Evolutionary conservation across 1,139 yeast species (phyloP), one percentile per base, ranked within the genome.

Genomic region (Yamadazyma membranifaciens): DNA sequence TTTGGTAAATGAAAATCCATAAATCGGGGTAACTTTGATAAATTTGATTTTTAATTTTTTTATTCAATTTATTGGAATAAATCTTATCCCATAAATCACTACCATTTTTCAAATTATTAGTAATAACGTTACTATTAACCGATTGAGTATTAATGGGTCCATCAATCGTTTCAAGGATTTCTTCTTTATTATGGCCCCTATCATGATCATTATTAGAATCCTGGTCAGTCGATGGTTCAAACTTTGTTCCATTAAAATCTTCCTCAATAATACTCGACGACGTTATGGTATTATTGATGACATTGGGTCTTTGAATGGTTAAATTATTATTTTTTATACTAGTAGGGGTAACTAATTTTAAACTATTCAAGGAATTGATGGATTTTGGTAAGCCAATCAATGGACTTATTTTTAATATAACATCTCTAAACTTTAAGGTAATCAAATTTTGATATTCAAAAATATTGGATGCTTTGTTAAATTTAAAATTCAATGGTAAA

Each of bases 351-450:
- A 70, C 81, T 33, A 75, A 73, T 49, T 80, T 81, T 45, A 88
- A 67, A 31, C 73, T 68, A 62, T 79, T 83, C 54, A 89, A 64
- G 1, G 95, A 78, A 59, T 89, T 89, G 59, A 89, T 89, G 2
- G 91, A 78, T 50, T 83, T 83, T 1, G 97, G 97, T 17, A 89
- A 69, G 0, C 97, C 97, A 12, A 82, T 79, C 37, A 89, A 65
- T 0, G 95, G 95, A 2, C 85, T 74, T 7, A 87, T 73, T 57
- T 89, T 89, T 55, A 89, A 65, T 6, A 89, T 64, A 9, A 89
- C 82, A 55, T 89, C 97, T 44, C 95, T 67, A 43, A 85, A 67
- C 52, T 83, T 77, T 34, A 73, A 67, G 0, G 91, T 81, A 9
- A 83, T 60, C 29, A 51, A 47, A 15, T 51, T 48, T 47, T 72